Evolutionary conservation across 2,329 filamentous ascomycete genomes (phyloP), one percentile per base, ranked within the genome.

Genomic region (Curvularia eragrostidis): DNA sequence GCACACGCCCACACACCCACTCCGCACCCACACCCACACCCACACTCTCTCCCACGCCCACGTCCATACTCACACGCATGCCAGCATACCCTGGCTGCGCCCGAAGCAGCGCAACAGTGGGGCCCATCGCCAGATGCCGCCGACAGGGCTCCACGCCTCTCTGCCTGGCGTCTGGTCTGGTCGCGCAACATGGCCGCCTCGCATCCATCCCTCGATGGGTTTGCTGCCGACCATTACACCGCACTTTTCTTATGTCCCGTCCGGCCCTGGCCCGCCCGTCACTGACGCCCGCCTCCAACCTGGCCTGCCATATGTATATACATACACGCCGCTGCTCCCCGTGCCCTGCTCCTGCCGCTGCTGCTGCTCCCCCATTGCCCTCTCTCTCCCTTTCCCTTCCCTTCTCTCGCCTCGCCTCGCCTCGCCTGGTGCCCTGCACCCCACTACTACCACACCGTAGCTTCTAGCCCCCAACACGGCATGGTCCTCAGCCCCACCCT

Each of bases 141-240:
- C 58, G 62, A 66, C 66, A 67, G 62, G 64, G 61, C 64, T 64
- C 62, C 21, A 65, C 65, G 64, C 59, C 59, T 36, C 6, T 15
- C 13, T 3, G 12, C 3, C 15, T 64, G 68, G 39, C n/a, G 19
- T 42, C 10, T 21, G 19, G 10, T 42, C 21, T 42, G 18, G 24
- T 58, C 59, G 69, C 69, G 67, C 67, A 65, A 68, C 62, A 66
- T 64, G 61, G 59, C 62, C 63, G 58, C 60, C 28, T 30, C 2
- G 30, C 28, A 9, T 30, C 28, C 28, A 30, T 30, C 30, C 58
- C 52, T 56, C 48, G 52, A 67, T 72, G 66, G 66, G 71, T 70
- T 73, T 68, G 67, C 67, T 70, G 64, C 61, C 56, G 58, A 62
- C 63, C 54, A 66, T 64, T 63, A 67, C 73, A 75, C 70, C 72